Conservation (phyloP, 2,329 filamentous ascomycete genomes). For the Pseudogymnoascus sp. region DNA sequence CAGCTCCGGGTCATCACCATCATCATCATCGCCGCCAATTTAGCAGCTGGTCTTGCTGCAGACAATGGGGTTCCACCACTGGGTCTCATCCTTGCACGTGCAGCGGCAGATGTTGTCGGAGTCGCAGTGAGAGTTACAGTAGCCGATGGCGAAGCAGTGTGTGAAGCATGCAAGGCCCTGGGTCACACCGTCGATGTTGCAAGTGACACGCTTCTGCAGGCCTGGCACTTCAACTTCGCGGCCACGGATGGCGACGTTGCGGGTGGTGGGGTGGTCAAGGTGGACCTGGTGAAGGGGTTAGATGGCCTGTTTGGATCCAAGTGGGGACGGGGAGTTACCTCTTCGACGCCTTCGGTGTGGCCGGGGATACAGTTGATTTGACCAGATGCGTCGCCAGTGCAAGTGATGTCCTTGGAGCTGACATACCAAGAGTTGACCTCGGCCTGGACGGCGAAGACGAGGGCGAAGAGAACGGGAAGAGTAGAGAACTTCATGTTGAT, state of each 20-base stretch:
- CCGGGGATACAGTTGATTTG: conserved; percentile 11
- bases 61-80: conserved; percentile 12
- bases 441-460: background rate
- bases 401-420: conserved; percentile 11
- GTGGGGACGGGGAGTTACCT: background rate
- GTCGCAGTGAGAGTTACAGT: conserved; percentile 13
- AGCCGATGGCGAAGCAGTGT: conserved; percentile 11
- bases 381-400: conserved; percentile 9
- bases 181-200: conserved; percentile 12
- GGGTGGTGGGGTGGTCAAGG: conserved; percentile 4
- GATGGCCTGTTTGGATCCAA: background rate
- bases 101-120: conserved; percentile 12
- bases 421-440: conserved; percentile 12
- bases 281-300: background rate
- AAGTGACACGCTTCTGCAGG: conserved; percentile 14
- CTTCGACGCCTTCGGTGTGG: conserved; percentile 9
- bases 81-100: conserved; percentile 12
- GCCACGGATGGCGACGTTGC: conserved; percentile 9
- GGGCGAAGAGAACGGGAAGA: background rate
- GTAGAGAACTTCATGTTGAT: background rate
- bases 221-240: conserved; percentile 10
- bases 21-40: background rate
- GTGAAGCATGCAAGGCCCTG: conserved; percentile 11
- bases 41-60: conserved; percentile 13
- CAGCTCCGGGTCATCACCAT: background rate